Evolutionary conservation across 306 rosid genomes (phyloP).

Genomic region (Canavalia ensiformis): DNA sequence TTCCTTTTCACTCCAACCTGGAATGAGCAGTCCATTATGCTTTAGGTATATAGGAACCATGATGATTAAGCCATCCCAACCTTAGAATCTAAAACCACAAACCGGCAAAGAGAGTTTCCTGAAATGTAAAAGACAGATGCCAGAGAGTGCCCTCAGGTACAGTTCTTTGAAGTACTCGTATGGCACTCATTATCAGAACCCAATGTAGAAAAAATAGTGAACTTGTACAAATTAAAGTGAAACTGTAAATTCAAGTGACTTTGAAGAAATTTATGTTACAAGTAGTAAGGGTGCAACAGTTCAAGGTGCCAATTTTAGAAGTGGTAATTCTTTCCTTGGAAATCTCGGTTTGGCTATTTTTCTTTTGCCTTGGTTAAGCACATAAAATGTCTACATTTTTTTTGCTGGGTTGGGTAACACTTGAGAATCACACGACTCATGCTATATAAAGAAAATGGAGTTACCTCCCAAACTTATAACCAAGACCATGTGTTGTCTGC

Average conservation of each 20-base stretch:
- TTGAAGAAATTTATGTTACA: conserved; percentile 1
- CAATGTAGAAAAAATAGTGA: conserved; percentile 2
- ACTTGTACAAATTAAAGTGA: conserved; percentile 9
- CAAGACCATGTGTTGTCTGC: conserved; percentile 87
- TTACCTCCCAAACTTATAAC: conserved; percentile 91
- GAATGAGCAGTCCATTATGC: conserved; percentile 18
- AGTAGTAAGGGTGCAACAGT: neutral
- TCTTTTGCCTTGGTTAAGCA: conserved; percentile 8
- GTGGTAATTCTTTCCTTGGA: conserved; percentile 8
- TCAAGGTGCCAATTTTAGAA: conserved; percentile 24
- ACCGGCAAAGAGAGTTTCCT: neutral
- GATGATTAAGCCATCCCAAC: neutral
- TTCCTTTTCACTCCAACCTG: neutral
- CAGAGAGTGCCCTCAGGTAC: neutral
- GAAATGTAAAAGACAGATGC: neutral
- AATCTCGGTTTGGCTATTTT: conserved; percentile 4
- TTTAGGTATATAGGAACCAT: conserved; percentile 11
- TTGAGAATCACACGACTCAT: conserved; percentile 22
- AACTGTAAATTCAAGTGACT: conserved; percentile 3
- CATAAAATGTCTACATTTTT: conserved; percentile 23
- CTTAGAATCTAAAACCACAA: conserved; percentile 32
- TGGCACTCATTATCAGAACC: no score
- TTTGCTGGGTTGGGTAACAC: conserved; percentile 21
- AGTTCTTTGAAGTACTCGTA: no score
- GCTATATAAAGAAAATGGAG: conserved; percentile 43